phyloP scores from a whole-genome alignment of 192 early-diverging fungal genomes.

The Spizellomyces punctatus region DNA sequence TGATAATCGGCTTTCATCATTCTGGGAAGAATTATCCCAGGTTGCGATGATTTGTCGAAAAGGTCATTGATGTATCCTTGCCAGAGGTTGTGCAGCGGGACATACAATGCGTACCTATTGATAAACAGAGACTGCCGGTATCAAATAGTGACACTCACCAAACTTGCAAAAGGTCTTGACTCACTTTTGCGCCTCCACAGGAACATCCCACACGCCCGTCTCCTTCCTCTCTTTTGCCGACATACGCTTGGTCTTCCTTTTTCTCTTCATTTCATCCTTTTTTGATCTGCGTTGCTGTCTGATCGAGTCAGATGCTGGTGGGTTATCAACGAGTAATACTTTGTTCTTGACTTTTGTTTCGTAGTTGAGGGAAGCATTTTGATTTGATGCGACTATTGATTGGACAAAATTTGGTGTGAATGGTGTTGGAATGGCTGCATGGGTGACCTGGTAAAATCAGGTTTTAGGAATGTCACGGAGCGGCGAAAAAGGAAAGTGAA shows the following conservation, averaged over 20 bases:
- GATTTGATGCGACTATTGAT: conserved; percentile 7
- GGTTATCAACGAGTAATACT: conserved; percentile 56
- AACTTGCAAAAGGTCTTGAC: conserved; percentile 53
- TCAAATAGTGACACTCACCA: too few species aligned
- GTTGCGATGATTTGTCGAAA: conserved; percentile 37
- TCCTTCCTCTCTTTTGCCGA: conserved; percentile 66
- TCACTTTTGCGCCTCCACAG: conserved; percentile 54
- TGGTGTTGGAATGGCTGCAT: neutral
- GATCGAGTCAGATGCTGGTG: conserved; percentile 26
- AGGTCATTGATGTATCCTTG: conserved; percentile 72
- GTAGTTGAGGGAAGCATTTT: conserved; percentile 39
- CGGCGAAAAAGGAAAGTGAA: neutral
- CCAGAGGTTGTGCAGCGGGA: conserved; percentile 79
- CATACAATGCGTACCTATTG: neutral
- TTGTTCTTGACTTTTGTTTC: conserved; percentile 54
- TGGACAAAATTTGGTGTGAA: conserved; percentile 19
- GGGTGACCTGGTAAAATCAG: neutral
- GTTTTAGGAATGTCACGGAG: neutral
- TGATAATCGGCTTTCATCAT: conserved; percentile 84
- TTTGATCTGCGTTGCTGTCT: neutral
- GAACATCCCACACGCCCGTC: conserved; percentile 66
- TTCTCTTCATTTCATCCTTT: conserved; percentile 29
- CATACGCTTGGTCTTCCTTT: conserved; percentile 55
- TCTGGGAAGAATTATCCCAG: conserved; percentile 47
- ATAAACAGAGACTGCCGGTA: too few species aligned